Conservation (phyloP, 1,139 yeast species). For the Diutina catenulata region DNA sequence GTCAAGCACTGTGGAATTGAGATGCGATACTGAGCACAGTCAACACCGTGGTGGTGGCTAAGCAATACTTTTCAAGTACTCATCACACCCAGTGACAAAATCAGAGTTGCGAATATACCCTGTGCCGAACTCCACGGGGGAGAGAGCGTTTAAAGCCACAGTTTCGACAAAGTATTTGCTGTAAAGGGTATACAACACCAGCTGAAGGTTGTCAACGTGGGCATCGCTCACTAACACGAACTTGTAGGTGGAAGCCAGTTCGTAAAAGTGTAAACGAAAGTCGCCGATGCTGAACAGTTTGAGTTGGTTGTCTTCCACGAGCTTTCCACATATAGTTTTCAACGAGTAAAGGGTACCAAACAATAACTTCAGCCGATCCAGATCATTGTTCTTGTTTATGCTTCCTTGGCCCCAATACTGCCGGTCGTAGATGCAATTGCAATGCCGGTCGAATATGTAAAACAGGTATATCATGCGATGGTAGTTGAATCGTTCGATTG, state of each 20-base stretch:
- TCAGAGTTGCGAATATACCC: slow-evolving; percentile 28
- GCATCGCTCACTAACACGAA: slow-evolving; percentile 68
- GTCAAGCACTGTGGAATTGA: no score
- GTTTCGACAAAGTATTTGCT: slow-evolving; percentile 53
- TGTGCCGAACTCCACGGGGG: slow-evolving; percentile 37
- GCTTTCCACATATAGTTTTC: slow-evolving; percentile 58
- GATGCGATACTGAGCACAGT: no score
- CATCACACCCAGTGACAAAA: slow-evolving; percentile 36
- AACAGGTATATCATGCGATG: slow-evolving; percentile 47
- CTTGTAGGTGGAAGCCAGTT: slow-evolving; percentile 69
- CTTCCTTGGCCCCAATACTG: slow-evolving; percentile 44
- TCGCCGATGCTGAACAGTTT: slow-evolving; percentile 60
- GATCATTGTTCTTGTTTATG: slow-evolving; percentile 44
- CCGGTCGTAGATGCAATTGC: slow-evolving; percentile 63
- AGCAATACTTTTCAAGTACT: slow-evolving; percentile 12
- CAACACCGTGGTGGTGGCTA: no score
- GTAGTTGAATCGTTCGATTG: no score
- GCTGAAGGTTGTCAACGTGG: slow-evolving; percentile 45
- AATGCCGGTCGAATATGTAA: slow-evolving; percentile 84
- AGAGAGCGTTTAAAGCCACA: slow-evolving; percentile 54
- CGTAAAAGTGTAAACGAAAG: slow-evolving; percentile 69
- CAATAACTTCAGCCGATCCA: slow-evolving; percentile 62
- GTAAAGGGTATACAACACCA: slow-evolving; percentile 56
- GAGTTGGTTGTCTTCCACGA: slow-evolving; percentile 45
- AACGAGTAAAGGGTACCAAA: slow-evolving; percentile 84